Evolutionary conservation across 2,329 filamentous ascomycete genomes (phyloP).

Genomic region (Nothophaeocryptopus gaeumannii): DNA sequence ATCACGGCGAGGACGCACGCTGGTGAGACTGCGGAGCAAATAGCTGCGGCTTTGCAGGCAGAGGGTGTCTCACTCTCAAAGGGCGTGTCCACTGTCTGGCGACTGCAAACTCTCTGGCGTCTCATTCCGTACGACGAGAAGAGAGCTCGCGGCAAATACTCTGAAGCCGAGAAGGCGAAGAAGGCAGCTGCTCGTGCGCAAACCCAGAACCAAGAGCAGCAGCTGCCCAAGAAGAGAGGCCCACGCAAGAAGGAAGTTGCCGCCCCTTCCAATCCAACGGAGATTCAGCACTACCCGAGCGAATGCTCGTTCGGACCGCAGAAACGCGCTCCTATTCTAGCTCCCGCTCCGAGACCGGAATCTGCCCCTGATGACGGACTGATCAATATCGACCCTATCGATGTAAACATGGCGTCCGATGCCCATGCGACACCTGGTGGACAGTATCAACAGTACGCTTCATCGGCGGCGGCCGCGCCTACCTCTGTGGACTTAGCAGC

Average conservation of each 20-base stretch:
- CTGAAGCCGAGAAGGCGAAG: slow-evolving; percentile 14
- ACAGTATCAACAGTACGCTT: no score
- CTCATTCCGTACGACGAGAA: slow-evolving; percentile 25
- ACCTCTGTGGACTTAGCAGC: slow-evolving; percentile 16
- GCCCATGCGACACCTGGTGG: no score
- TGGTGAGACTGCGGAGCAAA: slow-evolving; percentile 28
- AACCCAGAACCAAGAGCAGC: not conserved
- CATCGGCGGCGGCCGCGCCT: not conserved
- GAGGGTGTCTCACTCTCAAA: slow-evolving; percentile 22
- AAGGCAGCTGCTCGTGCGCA: slow-evolving; percentile 1
- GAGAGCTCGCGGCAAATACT: slow-evolving; percentile 22
- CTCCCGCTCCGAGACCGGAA: no score
- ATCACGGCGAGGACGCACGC: slow-evolving; percentile 22
- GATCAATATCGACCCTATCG: no score
- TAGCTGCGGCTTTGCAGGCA: slow-evolving; percentile 22
- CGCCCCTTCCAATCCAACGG: slow-evolving; percentile 14
- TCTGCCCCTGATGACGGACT: no score
- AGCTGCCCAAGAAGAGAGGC: slow-evolving; percentile 7
- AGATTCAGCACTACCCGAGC: slow-evolving; percentile 24
- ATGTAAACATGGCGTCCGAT: no score
- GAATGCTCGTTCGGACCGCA: slow-evolving; percentile 27
- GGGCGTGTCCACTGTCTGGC: slow-evolving; percentile 23
- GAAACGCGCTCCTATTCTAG: slow-evolving; percentile 6
- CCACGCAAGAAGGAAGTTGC: slow-evolving; percentile 14
- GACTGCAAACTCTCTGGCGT: slow-evolving; percentile 26